A percentile compares a stretch with the other conserved stretches of the same genome.
These are phyloP conservation scores for Piloderma croceum DNA, from an alignment of 768 basidiomycete genomes.

Conservation along the genomic window DNA sequence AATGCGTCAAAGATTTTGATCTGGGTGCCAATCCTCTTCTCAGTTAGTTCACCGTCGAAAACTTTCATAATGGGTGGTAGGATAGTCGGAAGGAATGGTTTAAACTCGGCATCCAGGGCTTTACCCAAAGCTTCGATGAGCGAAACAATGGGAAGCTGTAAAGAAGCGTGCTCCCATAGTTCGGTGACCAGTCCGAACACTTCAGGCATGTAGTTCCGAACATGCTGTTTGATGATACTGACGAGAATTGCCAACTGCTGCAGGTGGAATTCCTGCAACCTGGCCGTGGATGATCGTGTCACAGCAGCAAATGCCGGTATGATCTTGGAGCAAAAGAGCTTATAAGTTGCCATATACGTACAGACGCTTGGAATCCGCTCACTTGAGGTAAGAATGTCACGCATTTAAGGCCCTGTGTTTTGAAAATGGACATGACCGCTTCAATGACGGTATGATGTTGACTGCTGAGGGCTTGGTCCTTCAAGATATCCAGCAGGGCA, in stretches of 20 bases:
- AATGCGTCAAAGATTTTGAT: conserved; percentile 94
- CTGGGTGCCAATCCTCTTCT: conserved; percentile 71
- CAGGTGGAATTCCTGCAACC: conserved; percentile 87
- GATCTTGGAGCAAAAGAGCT: conserved; percentile 46
- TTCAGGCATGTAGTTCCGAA: conserved; percentile 84
- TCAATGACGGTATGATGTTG: conserved; percentile 94
- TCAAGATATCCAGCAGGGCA: conserved; percentile 78
- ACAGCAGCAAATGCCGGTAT: conserved; percentile 92
- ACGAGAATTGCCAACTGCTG: conserved; percentile 95
- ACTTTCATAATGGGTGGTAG: conserved; percentile 86
- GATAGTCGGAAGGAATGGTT: conserved; percentile 88
- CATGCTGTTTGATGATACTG: conserved; percentile 94
- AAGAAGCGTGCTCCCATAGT: conserved; percentile 78
- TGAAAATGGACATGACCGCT: conserved; percentile 98
- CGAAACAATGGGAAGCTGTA: conserved; percentile 89
- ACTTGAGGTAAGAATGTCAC: conserved; percentile 94
- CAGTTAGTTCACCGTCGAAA: conserved; percentile 82
- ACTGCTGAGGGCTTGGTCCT: conserved; percentile 79
- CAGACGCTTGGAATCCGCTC: conserved; percentile 5
- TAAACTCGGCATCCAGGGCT: conserved; percentile 95
- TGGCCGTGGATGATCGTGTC: conserved; percentile 72
- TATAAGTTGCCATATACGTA: neutral
- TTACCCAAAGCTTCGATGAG: conserved; percentile 90
- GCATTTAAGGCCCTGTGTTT: conserved; percentile 94
- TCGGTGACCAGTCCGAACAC: conserved; percentile 83